Evolutionary conservation across 2,329 filamentous ascomycete species (phyloP), one percentile per base, ranked within the genome.

Genomic region (Blastomyces silverae): DNA sequence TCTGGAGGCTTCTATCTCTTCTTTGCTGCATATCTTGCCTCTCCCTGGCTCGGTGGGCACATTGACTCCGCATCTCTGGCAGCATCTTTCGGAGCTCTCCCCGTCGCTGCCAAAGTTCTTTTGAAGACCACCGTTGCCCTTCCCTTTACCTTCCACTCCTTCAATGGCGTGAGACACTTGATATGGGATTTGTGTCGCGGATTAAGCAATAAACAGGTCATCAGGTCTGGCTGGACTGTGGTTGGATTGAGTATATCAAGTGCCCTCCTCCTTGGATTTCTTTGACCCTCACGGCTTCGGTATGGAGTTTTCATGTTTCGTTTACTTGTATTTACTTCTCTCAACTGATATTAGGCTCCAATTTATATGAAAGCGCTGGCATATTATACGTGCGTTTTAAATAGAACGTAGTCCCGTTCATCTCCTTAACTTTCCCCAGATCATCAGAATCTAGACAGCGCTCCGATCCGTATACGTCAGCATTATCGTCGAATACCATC

Each of bases 1-100:
- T 88, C 87, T 65, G 90, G 88, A 68, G 79, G 82, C 59, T 83
- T 96, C 68, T 97, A 96, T 84, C 78, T 86, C 75, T 96, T 91
- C 82, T 87, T 89, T 68, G 78, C 87, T 69, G 85, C 88, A 64
- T 97, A 97, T 83, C 87, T 96, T 67, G 85, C 84, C 69, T 87
- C 91, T 0, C 92, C 92, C 5, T 79, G 89, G 52, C 77, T 90
- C 64, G 92, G 88, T 69, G 87, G 84, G 83, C 85, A 89, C 73
- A 76, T 90, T 60, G 87, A 88, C 75, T 84, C 81, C 34, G 83
- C 84, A 25, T 83, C 81, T 22, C 75, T 90, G 72, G 86, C 85
- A 10, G 85, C 86, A 31, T 80, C 83, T 37, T 87, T 90, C 73
- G 87, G 81, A 4, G 79, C 82, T 53, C 83, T 86, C 76, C 86